A percentile compares a stretch with the other conserved stretches of the same genome.
These are phyloP conservation scores for Cicer chorassanicum DNA, from an alignment of 306 rosid species.

Conservation along the genomic window DNA sequence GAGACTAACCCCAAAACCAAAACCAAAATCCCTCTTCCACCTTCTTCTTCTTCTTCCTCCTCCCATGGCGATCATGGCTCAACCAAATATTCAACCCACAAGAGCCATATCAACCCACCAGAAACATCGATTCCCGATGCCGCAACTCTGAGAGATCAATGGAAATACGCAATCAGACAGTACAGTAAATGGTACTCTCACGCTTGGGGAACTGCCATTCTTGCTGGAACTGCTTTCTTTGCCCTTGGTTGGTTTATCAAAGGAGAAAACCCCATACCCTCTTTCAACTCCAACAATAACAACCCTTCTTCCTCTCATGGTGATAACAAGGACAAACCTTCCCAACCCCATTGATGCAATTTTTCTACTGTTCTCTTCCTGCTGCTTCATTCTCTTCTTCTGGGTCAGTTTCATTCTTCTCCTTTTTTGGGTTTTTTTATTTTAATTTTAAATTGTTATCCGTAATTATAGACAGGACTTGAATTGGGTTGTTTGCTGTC, in stretches of 20 bases:
- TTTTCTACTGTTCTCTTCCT: not conserved
- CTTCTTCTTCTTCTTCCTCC: conserved; percentile 41
- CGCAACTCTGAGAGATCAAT: conserved; percentile 85
- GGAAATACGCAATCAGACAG: conserved; percentile 76
- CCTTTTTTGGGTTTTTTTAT: not conserved
- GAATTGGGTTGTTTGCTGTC: conserved; percentile 1
- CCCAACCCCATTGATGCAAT: conserved; percentile 3
- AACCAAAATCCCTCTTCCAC: conserved; percentile 25
- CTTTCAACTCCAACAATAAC: conserved; percentile 43
- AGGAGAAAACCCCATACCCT: conserved; percentile 85
- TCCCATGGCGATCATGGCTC: conserved; percentile 38
- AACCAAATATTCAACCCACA: conserved; percentile 45
- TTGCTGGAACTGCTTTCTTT: conserved; percentile 88
- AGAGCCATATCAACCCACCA: conserved; percentile 63
- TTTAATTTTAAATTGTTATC: not conserved
- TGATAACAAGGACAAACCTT: conserved; percentile 26
- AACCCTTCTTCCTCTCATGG: conserved; percentile 41
- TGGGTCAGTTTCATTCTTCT: conserved; percentile 28
- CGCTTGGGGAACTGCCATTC: conserved; percentile 97
- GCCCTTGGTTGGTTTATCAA: conserved; percentile 95
- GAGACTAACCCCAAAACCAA: conserved; percentile 46
- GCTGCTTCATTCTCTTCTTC: conserved; percentile 1
- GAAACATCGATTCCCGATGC: conserved; percentile 72
- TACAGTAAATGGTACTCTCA: conserved; percentile 86
- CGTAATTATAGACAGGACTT: not conserved